Conservation (phyloP, 345 rosid genomes). For the Arabidopsis thaliana region DNA sequence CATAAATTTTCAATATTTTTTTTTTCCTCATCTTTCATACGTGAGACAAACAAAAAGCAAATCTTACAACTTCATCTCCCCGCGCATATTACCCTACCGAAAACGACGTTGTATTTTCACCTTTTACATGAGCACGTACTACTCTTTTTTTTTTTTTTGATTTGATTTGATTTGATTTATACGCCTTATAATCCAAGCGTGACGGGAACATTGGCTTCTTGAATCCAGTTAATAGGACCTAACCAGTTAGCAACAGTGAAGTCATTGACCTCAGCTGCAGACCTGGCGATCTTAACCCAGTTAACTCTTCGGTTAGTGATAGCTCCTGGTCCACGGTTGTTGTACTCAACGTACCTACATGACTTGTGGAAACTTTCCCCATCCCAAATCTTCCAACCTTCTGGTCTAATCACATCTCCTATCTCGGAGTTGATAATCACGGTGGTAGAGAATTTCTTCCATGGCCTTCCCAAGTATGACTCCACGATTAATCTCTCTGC, state of each 20-base stretch:
- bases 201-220: constrained; percentile 50
- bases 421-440: constrained; percentile 61
- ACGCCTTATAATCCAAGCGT: constrained; percentile 48
- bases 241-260: constrained; percentile 56
- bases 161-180: not conserved
- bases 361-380: constrained; percentile 43
- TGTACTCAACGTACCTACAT: constrained; percentile 59
- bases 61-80: constrained; percentile 36
- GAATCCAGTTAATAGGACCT: constrained; percentile 52
- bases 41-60: constrained; percentile 40
- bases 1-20: not conserved
- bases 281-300: constrained; percentile 54
- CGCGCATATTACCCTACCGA: constrained; percentile 26
- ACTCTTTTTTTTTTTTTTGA: not conserved
- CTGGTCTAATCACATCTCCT: constrained; percentile 68
- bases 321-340: constrained; percentile 74
- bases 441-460: constrained; percentile 67
- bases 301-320: constrained; percentile 50
- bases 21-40: constrained; percentile 11
- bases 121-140: constrained; percentile 40
- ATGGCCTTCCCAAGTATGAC: constrained; percentile 80
- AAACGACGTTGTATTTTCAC: constrained; percentile 34
- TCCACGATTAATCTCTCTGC: constrained; percentile 42
- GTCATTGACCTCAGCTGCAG: constrained; percentile 46
- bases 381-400: constrained; percentile 62